Evolutionary conservation across 2,329 filamentous ascomycete genomes (phyloP).

Genomic region (Thermochaetoides dissita): DNA sequence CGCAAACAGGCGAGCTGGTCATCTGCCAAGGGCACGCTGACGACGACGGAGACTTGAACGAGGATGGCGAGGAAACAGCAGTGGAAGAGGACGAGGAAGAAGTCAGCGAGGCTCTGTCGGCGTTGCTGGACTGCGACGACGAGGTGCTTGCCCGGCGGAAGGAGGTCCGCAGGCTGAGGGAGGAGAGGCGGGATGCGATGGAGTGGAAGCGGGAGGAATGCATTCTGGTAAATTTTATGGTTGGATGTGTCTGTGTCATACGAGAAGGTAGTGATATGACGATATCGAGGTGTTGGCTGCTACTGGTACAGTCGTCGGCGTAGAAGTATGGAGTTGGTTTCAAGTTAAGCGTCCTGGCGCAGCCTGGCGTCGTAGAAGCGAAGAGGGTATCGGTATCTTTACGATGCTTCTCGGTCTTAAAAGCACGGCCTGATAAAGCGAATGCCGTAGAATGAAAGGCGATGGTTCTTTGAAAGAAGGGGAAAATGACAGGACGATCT

Average conservation of each 20-base stretch:
- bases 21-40: conserved; percentile 3
- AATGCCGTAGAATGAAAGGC: conserved; percentile 2
- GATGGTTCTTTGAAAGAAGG: background rate
- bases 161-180: conserved; percentile 35
- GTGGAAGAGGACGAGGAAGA: conserved; percentile 22
- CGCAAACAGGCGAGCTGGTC: conserved; percentile 29
- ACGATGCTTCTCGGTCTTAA: background rate
- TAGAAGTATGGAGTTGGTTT: background rate
- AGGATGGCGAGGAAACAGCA: background rate
- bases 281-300: conserved; percentile 9
- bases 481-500: conserved; percentile 12
- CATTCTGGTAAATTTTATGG: conserved; percentile 19
- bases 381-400: conserved; percentile 3
- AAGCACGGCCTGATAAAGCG: conserved; percentile 1
- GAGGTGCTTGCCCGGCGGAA: conserved; percentile 30
- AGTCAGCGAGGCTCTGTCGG: conserved; percentile 26
- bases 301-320: conserved; percentile 8
- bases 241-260: too few species aligned
- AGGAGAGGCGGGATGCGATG: conserved; percentile 37
- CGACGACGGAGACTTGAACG: background rate
- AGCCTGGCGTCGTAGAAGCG: conserved; percentile 3
- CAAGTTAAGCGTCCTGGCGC: background rate
- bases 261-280: too few species aligned
- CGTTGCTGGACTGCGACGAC: conserved; percentile 27
- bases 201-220: conserved; percentile 34